Conservation (phyloP, 208 protist species). For the Trypanosoma brucei region DNA sequence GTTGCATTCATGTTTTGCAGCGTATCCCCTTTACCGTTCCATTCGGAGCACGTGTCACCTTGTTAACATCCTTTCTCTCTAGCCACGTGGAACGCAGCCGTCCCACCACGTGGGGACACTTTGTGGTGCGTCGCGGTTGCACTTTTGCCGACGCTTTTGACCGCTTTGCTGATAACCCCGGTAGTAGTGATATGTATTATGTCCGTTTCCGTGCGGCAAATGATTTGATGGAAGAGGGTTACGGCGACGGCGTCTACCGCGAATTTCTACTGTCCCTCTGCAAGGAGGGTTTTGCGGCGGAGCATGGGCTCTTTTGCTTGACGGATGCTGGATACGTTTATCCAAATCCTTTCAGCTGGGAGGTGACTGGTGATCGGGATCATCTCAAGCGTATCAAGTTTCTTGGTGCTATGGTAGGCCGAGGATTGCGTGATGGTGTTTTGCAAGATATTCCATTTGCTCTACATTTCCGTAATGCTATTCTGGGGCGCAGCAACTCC, state of each 20-base stretch:
- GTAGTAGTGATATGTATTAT: constrained; percentile 39
- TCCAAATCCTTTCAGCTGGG: constrained; percentile 83
- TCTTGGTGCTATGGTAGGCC: constrained; percentile 87
- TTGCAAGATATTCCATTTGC: constrained; percentile 88
- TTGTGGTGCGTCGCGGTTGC: constrained; percentile 52
- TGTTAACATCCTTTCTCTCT: constrained; percentile 58
- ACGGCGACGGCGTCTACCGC: constrained; percentile 90
- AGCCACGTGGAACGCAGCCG: constrained; percentile 9
- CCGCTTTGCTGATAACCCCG: constrained; percentile 40
- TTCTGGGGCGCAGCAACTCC: constrained; percentile 85
- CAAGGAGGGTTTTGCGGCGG: constrained; percentile 70
- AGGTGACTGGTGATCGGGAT: constrained; percentile 56
- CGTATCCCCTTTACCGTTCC: constrained; percentile 68
- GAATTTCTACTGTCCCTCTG: constrained; percentile 84
- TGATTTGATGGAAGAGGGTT: constrained; percentile 71
- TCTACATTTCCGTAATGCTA: constrained; percentile 87
- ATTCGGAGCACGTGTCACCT: constrained; percentile 58
- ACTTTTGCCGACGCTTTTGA: constrained; percentile 84
- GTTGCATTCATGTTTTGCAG: constrained; percentile 59
- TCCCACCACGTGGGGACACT: background rate
- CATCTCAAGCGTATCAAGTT: constrained; percentile 82
- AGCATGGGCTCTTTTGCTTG: constrained; percentile 81
- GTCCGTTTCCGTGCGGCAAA: constrained; percentile 55
- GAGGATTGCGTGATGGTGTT: constrained; percentile 87
- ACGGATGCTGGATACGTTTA: constrained; percentile 86